Conservation (phyloP, 1,139 yeast species). For the Candida buenavistaensis region DNA sequence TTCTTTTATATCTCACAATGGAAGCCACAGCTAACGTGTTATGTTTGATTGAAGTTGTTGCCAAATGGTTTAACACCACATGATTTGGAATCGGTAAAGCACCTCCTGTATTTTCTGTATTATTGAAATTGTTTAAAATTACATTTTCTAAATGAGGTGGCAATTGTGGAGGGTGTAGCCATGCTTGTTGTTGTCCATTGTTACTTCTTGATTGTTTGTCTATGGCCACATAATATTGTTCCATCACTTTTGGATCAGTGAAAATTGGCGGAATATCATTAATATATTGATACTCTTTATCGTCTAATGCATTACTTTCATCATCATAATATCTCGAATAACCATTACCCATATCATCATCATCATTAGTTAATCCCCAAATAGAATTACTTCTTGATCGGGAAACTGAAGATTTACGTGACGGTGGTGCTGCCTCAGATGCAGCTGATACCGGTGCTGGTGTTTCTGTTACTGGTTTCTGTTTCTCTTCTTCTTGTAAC, state of each 20-base stretch:
- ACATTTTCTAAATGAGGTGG: constrained; percentile 53
- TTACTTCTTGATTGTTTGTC: constrained; percentile 68
- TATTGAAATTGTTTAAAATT: constrained; percentile 47
- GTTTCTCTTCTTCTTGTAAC: constrained; percentile 20
- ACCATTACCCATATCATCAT: constrained; percentile 81
- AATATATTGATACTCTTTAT: constrained; percentile 46
- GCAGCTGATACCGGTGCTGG: constrained; percentile 11
- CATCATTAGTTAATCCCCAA: constrained; percentile 59
- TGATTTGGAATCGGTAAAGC: constrained; percentile 53
- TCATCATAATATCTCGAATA: constrained; percentile 59
- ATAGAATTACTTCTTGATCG: constrained; percentile 46
- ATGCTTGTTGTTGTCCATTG: constrained; percentile 64
- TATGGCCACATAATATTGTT: constrained; percentile 66
- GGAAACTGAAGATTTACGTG: constrained; percentile 28
- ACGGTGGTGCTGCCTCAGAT: constrained; percentile 3
- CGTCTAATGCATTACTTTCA: constrained; percentile 17
- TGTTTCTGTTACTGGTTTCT: constrained; percentile 16
- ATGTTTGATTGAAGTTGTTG: constrained; percentile 50
- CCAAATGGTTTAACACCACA: constrained; percentile 46
- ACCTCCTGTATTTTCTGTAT: constrained; percentile 49
- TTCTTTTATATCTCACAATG: constrained; percentile 47
- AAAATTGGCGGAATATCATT: constrained; percentile 87
- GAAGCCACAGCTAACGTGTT: constrained; percentile 51
- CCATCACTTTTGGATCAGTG: constrained; percentile 67
- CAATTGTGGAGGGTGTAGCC: constrained; percentile 60